Percentiles rank a stretch among this genome's conserved stretches.
These are phyloP conservation scores for Cutaneotrichosporon sp. DNA, from an alignment of 1,284 basidiomycete genomes.

Conservation along the genomic window DNA sequence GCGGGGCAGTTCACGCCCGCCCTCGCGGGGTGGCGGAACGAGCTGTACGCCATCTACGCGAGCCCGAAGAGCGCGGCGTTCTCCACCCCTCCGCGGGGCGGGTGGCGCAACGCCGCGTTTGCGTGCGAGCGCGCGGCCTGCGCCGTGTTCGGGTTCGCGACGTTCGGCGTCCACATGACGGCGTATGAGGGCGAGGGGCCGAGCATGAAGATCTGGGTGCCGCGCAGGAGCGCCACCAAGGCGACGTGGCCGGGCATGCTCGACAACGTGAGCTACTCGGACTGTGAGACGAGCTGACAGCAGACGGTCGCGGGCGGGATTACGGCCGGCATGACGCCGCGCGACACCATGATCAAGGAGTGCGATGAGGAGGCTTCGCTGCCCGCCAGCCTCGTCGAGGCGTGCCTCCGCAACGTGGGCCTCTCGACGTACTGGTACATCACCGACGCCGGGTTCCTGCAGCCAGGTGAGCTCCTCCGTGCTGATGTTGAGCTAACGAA, in stretches of 20 bases:
- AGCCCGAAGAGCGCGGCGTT: conserved; percentile 60
- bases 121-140: conserved; percentile 80
- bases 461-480: conserved; percentile 59
- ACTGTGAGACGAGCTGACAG: conserved; percentile 18
- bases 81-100: conserved; percentile 20
- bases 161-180: conserved; percentile 62
- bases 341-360: conserved; percentile 85
- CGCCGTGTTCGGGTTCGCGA: conserved; percentile 83
- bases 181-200: conserved; percentile 46
- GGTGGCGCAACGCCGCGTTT: conserved; percentile 68
- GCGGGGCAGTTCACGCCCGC: conserved; percentile 47
- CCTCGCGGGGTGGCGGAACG: conserved; percentile 72
- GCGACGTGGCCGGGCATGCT: conserved; percentile 65
- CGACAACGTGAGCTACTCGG: conserved; percentile 20
- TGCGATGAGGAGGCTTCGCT: conserved; percentile 90
- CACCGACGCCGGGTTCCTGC: conserved; percentile 71
- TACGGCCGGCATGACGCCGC: conserved; percentile 67
- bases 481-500: not conserved
- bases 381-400: conserved; percentile 62
- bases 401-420: conserved; percentile 57
- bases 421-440: conserved; percentile 59
- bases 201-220: conserved; percentile 76
- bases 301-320: conserved; percentile 60
- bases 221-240: conserved; percentile 80
- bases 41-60: conserved; percentile 78